Percentiles rank a stretch among this genome's conserved stretches.
Evolutionary conservation across 371 early-diverging fungal species (phyloP).

Genomic region (Entomophthora muscae): DNA sequence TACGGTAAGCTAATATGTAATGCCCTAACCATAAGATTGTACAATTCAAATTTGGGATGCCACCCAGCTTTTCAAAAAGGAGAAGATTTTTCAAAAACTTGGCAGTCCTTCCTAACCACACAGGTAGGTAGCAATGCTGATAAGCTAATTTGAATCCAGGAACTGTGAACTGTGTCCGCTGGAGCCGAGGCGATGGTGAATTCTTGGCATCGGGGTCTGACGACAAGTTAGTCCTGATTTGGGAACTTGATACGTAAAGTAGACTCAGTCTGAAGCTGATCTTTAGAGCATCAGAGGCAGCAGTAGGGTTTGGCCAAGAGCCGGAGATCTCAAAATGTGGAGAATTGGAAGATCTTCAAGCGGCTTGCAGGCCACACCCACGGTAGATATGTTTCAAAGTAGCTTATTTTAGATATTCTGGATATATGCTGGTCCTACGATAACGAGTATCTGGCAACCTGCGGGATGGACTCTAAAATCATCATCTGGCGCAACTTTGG

Average conservation of each 20-base stretch:
- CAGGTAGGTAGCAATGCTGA: neutral
- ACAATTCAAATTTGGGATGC: neutral
- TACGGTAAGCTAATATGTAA: neutral
- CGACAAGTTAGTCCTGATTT: constrained; percentile 75
- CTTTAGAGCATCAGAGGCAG: neutral
- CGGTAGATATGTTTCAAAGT: constrained; percentile 21
- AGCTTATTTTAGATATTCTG: constrained; percentile 44
- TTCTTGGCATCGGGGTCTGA: constrained; percentile 84
- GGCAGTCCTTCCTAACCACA: neutral
- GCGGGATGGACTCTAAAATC: constrained; percentile 70
- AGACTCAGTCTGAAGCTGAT: neutral
- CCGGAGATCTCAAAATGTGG: neutral
- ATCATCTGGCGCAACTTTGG: constrained; percentile 83
- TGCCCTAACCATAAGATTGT: neutral
- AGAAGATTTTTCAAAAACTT: neutral
- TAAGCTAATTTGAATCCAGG: constrained; percentile 21
- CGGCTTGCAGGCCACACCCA: constrained; percentile 71
- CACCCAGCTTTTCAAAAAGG: neutral
- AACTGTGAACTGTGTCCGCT: constrained; percentile 81
- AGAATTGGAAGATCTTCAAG: constrained; percentile 16
- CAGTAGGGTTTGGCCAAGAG: neutral
- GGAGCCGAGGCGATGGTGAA: constrained; percentile 49
- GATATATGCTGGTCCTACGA: constrained; percentile 92
- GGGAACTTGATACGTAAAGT: constrained; percentile 42
- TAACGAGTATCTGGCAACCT: constrained; percentile 71